Evolutionary conservation across 345 rosid genomes (phyloP).

Genomic region (Camelina neglecta): DNA sequence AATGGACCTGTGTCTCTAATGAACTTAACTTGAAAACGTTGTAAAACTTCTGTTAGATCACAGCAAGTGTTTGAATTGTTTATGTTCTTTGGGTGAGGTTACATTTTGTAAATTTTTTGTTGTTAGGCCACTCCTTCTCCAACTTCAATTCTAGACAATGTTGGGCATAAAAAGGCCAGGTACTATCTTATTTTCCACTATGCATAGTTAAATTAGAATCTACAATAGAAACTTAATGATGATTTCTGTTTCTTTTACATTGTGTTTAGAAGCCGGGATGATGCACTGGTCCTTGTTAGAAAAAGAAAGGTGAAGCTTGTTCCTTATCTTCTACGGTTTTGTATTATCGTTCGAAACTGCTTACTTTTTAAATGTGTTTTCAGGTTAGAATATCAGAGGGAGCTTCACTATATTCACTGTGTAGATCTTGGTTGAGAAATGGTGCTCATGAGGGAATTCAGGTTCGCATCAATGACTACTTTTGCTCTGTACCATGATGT

Average conservation of each 20-base stretch:
- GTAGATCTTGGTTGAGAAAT: slow-evolving; percentile 94
- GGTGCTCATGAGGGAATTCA: slow-evolving; percentile 73
- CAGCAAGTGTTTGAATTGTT: slow-evolving; percentile 6
- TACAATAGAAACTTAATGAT: slow-evolving; percentile 2
- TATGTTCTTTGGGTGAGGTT: slow-evolving; percentile 7
- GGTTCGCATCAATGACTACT: slow-evolving; percentile 48
- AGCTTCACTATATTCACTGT: slow-evolving; percentile 79
- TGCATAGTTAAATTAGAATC: background rate
- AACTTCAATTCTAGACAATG: slow-evolving; percentile 58
- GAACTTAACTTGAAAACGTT: background rate
- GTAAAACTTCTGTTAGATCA: slow-evolving; percentile 8
- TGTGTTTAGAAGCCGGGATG: slow-evolving; percentile 60
- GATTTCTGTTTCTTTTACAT: slow-evolving; percentile 11
- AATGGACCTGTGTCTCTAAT: background rate
- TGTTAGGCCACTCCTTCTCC: slow-evolving; percentile 62
- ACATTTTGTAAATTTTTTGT: slow-evolving; percentile 19
- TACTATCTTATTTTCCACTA: slow-evolving; percentile 29
- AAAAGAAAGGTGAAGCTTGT: slow-evolving; percentile 66
- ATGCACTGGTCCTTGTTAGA: slow-evolving; percentile 53
- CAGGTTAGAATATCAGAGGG: slow-evolving; percentile 81
- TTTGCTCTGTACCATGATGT: background rate
- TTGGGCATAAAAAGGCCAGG: slow-evolving; percentile 65
- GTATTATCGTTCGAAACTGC: background rate
- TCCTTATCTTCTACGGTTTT: slow-evolving; percentile 10
- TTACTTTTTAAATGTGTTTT: slow-evolving; percentile 13